Base-by-base conservation (phyloP, 495 filamentous ascomycete species). In the Parachaetomium inaequale region DNA sequence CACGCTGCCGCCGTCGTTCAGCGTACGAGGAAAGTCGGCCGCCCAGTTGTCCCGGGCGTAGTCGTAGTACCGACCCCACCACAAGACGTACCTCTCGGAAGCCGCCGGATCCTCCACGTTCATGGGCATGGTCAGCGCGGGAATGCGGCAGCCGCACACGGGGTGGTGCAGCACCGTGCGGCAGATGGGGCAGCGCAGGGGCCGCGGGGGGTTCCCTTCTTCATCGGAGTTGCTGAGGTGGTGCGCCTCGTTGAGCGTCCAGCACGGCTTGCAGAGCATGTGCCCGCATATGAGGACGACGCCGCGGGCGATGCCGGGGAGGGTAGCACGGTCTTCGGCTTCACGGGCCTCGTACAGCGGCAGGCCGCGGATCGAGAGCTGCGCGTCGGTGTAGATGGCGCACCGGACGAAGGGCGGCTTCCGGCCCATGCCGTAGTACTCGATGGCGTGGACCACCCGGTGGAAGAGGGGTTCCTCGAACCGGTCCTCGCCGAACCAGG, bases 251-350 rank as follows among this genome's bases (percentile, higher is more conserved):
- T 25, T 0, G 2, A 2, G 2, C 23, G 5, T 38, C 54, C 54
- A 57, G 38, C 54, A 57, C 2, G 54, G 54, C 25, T 5, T 28
- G 28, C 54, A 57, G 23, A 57, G 21, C 54, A 57, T 57, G 38
- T 57, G 54, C 12, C 54, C 54, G 25, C 54, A 57, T 12, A 19
- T 17, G 17, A 57, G 38, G 4, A 57, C 11, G 2, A 8, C n/a
- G 12, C 54, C 38, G 19, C 3, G 36, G 8, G 21, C 15, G 23
- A 57, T 23, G 34, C 29, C 54, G 36, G 54, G 32, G 2, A 57
- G 38, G 38, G 19, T 21, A 2, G 23, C 12, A 15, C 36, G 36
- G 36, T 40, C 36, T 40, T 49, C 6, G 32, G 32, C 19, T 14
- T 55, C 3, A 32, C n/a, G 19, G 54, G 36, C 7, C 19, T 23